Evolutionary conservation across 148 eudicot genomes (phyloP).

Genomic region (Chenopodium album): DNA sequence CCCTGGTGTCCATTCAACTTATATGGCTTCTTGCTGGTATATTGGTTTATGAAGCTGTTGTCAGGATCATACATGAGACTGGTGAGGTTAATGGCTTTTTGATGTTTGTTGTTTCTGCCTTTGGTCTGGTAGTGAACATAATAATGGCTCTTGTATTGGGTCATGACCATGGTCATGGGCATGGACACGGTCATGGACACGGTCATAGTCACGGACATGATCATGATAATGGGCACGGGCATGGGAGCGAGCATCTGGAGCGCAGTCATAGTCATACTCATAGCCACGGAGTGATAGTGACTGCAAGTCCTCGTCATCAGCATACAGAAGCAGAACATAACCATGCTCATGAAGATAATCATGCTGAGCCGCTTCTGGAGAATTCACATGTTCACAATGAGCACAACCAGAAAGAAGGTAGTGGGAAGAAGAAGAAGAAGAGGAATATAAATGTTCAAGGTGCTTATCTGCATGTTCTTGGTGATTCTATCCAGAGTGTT

Average conservation of each 20-base stretch:
- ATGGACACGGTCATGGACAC: conserved; percentile 49
- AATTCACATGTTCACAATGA: conserved; percentile 16
- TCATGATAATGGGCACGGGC: conserved; percentile 44
- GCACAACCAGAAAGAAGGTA: conserved; percentile 14
- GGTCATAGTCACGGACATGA: conserved; percentile 24
- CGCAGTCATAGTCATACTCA: conserved; percentile 33
- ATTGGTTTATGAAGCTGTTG: conserved; percentile 79
- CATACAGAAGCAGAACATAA: conserved; percentile 37
- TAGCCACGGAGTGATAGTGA: conserved; percentile 47
- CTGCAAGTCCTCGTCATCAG: conserved; percentile 31
- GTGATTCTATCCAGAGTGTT: conserved; percentile 88
- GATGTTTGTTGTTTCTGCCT: conserved; percentile 81
- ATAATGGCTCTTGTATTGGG: conserved; percentile 77
- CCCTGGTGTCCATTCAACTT: conserved; percentile 81
- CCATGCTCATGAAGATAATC: conserved; percentile 41
- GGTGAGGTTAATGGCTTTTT: conserved; percentile 80
- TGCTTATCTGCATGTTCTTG: conserved; percentile 92
- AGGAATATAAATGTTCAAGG: conserved; percentile 79
- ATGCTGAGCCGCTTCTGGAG: conserved; percentile 46
- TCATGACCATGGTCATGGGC: conserved; percentile 70
- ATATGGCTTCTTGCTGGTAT: conserved; percentile 94
- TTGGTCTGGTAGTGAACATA: conserved; percentile 74
- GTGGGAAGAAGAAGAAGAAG: conserved; percentile 54
- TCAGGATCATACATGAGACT: conserved; percentile 53
- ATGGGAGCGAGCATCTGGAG: conserved; percentile 25